Evolutionary conservation across 2,329 filamentous ascomycete genomes (phyloP).

Genomic region (Diaporthe nobilis): DNA sequence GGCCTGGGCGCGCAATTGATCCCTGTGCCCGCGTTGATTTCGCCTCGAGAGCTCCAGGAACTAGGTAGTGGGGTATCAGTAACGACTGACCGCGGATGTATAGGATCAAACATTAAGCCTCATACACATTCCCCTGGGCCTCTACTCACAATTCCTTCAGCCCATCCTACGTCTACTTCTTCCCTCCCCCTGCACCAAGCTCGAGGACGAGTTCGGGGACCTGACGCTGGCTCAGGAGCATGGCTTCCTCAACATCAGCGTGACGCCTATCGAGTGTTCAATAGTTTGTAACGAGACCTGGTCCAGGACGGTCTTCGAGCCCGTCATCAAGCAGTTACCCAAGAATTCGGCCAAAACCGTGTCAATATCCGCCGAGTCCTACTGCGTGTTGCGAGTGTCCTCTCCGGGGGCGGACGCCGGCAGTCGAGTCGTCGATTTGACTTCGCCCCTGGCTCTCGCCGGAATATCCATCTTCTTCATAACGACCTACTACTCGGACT

Average conservation of each 20-base stretch:
- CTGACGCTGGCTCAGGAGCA: constrained; percentile 71
- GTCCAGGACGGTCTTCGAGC: constrained; percentile 81
- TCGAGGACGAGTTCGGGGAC: constrained; percentile 59
- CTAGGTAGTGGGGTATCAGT: background rate
- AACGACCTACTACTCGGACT: constrained; percentile 97
- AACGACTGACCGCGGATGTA: constrained; percentile 49
- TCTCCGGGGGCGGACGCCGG: constrained; percentile 92
- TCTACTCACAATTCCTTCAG: constrained; percentile 85
- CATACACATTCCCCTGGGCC: constrained; percentile 87
- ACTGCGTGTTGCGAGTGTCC: constrained; percentile 90
- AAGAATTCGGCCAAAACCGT: constrained; percentile 66
- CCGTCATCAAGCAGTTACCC: constrained; percentile 76
- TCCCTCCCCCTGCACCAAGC: constrained; percentile 66
- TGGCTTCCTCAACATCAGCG: constrained; percentile 91
- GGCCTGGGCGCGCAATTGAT: background rate
- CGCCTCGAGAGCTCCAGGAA: background rate
- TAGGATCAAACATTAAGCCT: constrained; percentile 91
- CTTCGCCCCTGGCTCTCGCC: constrained; percentile 89
- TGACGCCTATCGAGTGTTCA: constrained; percentile 93
- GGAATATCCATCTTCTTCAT: constrained; percentile 99
- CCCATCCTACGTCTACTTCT: constrained; percentile 89
- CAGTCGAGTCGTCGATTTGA: constrained; percentile 91
- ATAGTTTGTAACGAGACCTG: constrained; percentile 87
- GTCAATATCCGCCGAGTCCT: constrained; percentile 85
- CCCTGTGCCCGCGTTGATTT: background rate